phyloP scores from a whole-genome alignment of 2,329 filamentous ascomycete genomes.

The Xylariomycetidae sp. region DNA sequence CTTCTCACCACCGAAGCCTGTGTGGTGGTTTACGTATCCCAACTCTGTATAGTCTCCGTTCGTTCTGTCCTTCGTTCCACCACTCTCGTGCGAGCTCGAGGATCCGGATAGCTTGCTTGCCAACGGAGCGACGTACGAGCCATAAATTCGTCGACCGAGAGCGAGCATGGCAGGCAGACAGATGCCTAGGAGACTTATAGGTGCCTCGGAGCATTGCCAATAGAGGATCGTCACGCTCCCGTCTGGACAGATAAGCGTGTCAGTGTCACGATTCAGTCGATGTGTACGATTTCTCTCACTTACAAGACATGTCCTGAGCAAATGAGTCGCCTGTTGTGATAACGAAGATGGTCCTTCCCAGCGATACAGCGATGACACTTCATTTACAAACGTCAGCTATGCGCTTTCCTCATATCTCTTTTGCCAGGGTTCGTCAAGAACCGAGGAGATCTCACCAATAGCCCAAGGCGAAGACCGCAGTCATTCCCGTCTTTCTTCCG shows the following conservation, averaged over 20 bases:
- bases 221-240: constrained; percentile 3
- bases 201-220: constrained; percentile 7
- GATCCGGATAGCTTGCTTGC: no score
- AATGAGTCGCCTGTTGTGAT: constrained; percentile 1
- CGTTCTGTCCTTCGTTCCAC: no score
- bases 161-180: constrained; percentile 8
- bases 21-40: no score
- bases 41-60: no score
- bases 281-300: neutral
- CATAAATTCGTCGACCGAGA: no score
- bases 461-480: constrained; percentile 4
- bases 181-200: constrained; percentile 7
- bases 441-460: constrained; percentile 2
- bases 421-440: neutral
- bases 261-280: neutral
- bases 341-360: constrained; percentile 4
- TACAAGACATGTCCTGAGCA: constrained; percentile 3
- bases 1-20: no score
- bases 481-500: constrained; percentile 2
- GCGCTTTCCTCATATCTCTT: no score
- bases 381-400: neutral
- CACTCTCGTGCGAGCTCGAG: no score
- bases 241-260: constrained; percentile 1
- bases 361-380: constrained; percentile 6
- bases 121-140: no score